Evolutionary conservation across 202 grass and related monocot genomes (phyloP).

Genomic region (Cymbopogon flexuosus): DNA sequence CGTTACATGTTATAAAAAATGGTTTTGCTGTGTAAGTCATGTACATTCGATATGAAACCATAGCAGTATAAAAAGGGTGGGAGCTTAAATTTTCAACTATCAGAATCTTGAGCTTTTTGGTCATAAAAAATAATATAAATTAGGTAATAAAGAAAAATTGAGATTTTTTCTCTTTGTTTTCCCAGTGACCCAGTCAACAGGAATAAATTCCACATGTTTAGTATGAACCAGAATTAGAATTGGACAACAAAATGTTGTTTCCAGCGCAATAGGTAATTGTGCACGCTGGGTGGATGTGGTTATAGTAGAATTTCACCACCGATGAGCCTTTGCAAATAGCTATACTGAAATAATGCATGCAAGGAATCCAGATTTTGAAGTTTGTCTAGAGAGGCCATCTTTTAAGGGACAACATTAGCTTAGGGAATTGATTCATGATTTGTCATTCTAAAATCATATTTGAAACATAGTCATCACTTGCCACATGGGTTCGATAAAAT

Average conservation of each 20-base stretch:
- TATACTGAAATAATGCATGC: neutral
- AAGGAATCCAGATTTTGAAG: neutral
- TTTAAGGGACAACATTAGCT: neutral
- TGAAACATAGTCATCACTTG: neutral
- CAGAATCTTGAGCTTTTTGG: neutral
- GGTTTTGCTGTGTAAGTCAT: neutral
- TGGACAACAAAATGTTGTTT: neutral
- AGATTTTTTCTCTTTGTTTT: neutral
- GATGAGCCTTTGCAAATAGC: neutral
- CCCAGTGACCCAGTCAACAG: neutral
- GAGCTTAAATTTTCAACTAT: neutral
- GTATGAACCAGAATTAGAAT: neutral
- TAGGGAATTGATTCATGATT: neutral
- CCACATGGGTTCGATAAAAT: too few species aligned
- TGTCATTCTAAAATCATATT: neutral
- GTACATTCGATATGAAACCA: neutral
- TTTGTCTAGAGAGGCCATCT: neutral
- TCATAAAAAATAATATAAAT: slow-evolving; percentile 1
- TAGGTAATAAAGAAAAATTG: neutral
- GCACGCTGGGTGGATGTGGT: neutral
- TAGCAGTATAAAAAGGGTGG: neutral
- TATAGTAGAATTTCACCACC: neutral
- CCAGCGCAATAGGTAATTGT: neutral
- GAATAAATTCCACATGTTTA: neutral
- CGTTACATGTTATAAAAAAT: neutral